These are phyloP conservation scores for Neofusicoccum parvum DNA, from an alignment of 2,329 filamentous ascomycete species.

Conservation along the genomic window DNA sequence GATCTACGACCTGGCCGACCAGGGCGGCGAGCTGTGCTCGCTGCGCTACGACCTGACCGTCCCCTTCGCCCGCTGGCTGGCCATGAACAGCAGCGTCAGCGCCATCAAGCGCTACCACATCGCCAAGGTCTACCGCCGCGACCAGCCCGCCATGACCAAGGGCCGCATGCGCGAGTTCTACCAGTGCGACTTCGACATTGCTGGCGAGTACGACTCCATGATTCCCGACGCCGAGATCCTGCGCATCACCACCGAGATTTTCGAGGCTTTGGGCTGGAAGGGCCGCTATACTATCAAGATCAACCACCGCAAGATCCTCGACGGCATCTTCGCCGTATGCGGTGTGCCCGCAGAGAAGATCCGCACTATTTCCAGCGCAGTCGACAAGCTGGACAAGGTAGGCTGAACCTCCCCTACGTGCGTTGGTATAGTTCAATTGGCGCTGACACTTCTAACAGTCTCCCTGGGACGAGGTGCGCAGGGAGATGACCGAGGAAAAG, in stretches of 20 bases:
- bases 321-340: slow-evolving; percentile 88
- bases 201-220: slow-evolving; percentile 85
- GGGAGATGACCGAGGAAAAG: slow-evolving; percentile 93
- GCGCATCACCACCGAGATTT: slow-evolving; percentile 81
- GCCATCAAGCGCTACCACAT: slow-evolving; percentile 95
- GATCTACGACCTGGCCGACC: slow-evolving; percentile 86
- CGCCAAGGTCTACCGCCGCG: slow-evolving; percentile 83
- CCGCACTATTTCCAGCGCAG: slow-evolving; percentile 84
- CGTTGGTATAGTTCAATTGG: neutral
- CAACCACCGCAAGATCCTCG: slow-evolving; percentile 92
- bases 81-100: slow-evolving; percentile 82
- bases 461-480: slow-evolving; percentile 85
- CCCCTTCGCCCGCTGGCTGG: slow-evolving; percentile 87
- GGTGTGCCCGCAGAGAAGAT: slow-evolving; percentile 88
- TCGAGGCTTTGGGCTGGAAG: slow-evolving; percentile 75
- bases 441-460: slow-evolving; percentile 32
- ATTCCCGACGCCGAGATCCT: slow-evolving; percentile 89
- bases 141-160: slow-evolving; percentile 84
- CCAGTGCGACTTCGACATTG: slow-evolving; percentile 97
- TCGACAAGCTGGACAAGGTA: slow-evolving; percentile 93
- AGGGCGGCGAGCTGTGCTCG: slow-evolving; percentile 83
- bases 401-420: neutral
- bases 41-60: slow-evolving; percentile 87
- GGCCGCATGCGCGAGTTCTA: slow-evolving; percentile 96
- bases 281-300: slow-evolving; percentile 84